phyloP scores from a whole-genome alignment of 2,329 filamentous ascomycete genomes.

The Fusarium buharicum region DNA sequence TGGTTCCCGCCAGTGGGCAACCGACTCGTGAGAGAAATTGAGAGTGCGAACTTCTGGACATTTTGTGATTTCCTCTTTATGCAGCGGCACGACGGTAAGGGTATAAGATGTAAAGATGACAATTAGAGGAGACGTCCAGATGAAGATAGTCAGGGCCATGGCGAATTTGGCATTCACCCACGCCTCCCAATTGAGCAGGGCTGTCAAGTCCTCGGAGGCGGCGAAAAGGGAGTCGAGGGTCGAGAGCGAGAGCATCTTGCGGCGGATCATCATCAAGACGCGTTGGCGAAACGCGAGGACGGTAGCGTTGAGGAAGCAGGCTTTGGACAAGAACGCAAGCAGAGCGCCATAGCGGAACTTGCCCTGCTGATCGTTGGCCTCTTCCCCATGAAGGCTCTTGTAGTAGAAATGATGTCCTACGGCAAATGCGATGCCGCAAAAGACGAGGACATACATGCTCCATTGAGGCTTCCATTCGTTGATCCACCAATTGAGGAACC shows the following conservation, averaged over 20 bases:
- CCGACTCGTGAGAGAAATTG: conserved; percentile 40
- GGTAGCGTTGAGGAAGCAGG: conserved; percentile 41
- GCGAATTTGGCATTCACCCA: conserved; percentile 41
- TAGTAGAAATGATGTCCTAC: conserved; percentile 44
- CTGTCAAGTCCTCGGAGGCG: conserved; percentile 41
- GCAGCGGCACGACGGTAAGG: conserved; percentile 30
- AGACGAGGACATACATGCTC: conserved; percentile 42
- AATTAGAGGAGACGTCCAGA: conserved; percentile 43
- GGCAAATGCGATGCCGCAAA: conserved; percentile 39
- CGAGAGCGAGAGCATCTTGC: conserved; percentile 41
- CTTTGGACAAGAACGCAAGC: conserved; percentile 42
- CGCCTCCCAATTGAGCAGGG: conserved; percentile 42
- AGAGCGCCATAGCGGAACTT: conserved; percentile 40
- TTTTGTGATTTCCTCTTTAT: conserved; percentile 18
- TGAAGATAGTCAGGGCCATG: conserved; percentile 43
- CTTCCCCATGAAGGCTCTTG: conserved; percentile 25
- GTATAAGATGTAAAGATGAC: conserved; percentile 44
- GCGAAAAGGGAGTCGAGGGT: conserved; percentile 45
- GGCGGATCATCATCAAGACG: conserved; percentile 45
- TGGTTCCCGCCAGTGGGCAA: conserved; percentile 29
- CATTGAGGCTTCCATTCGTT: conserved; percentile 39
- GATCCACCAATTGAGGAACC: conserved; percentile 28
- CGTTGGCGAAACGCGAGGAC: conserved; percentile 42
- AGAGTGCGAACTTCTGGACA: conserved; percentile 42
- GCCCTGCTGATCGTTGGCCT: conserved; percentile 35